Evolutionary conservation across 2,329 filamentous ascomycete species (phyloP), one percentile per base, ranked within the genome.

Genomic region (Penicillium expansum): DNA sequence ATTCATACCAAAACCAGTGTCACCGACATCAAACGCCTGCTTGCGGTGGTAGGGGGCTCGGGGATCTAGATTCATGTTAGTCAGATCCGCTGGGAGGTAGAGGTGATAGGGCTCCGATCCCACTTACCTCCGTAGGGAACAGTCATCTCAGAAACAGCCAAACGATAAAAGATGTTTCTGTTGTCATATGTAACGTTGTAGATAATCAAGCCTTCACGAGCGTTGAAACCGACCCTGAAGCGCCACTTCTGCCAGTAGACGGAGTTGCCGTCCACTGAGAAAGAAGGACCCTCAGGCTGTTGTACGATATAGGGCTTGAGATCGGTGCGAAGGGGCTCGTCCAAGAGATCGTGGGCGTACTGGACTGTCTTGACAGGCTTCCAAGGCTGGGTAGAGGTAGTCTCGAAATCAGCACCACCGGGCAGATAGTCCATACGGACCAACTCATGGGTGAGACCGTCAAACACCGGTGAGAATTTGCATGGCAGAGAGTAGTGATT

Each of bases 351-450:
- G 65, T 88, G 85, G 2, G 81, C 75, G 50, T 83, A 82, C 62
- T 81, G 77, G 45, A 77, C 80, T 0, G 80, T 73, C 32, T 78
- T 76, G 11, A 78, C 77, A 1, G 84, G 76, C 69, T 83, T 81
- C 74, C 84, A 86, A 5, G 84, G 82, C 48, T 79, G 75, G 0
- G 83, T 77, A 3, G 81, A 78, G 58, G 81, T 82, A 58, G 81
- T 77, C 6, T 80, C 83, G 54, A 83, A 79, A 68, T 89, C 87
- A 5, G 77, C 79, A 2, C 88, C 88, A 3, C 86, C 89, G 1
- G 88, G 87, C 4, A 91, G 72, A 55, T 83, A 78, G 66, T 91
- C 88, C 61, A 91, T 87, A 11, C 88, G 83, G 44, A 88, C 80
- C 37, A 91, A 80, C 66, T 86, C 83, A 74, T 83, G 82, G 1